phyloP scores from a whole-genome alignment of 345 rosid species.

The Aethionema arabicum region DNA sequence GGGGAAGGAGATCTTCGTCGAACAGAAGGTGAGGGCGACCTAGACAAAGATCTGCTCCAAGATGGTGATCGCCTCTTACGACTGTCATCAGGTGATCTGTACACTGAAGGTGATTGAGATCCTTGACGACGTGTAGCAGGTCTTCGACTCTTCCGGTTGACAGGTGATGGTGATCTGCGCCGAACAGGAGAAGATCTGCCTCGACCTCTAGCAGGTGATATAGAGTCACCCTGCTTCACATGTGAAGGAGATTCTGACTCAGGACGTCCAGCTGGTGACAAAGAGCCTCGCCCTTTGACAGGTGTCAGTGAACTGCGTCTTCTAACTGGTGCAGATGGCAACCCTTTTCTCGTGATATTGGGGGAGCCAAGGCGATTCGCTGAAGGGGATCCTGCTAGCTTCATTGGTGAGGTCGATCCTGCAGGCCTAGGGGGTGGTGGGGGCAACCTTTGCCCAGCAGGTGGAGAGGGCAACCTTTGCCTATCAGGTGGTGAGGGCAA shows the following conservation, averaged over 20 bases:
- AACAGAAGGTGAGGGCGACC: constrained; percentile 49
- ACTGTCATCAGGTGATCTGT: constrained; percentile 40
- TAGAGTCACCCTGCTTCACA: constrained; percentile 35
- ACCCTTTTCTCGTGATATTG: constrained; percentile 19
- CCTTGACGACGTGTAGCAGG: constrained; percentile 30
- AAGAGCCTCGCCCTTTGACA: constrained; percentile 39
- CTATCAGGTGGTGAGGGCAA: constrained; percentile 15
- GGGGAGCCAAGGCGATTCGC: constrained; percentile 39
- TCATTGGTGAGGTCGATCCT: constrained; percentile 41
- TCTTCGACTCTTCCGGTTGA: constrained; percentile 35
- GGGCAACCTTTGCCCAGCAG: neutral
- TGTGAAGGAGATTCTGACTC: constrained; percentile 34
- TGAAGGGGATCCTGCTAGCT: constrained; percentile 18
- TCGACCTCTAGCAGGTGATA: constrained; percentile 37
- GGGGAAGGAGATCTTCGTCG: constrained; percentile 48
- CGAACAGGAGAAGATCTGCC: constrained; percentile 37
- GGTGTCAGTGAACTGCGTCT: constrained; percentile 38
- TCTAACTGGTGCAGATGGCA: constrained; percentile 38
- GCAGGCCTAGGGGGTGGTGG: constrained; percentile 28
- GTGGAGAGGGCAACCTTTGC: constrained; percentile 13
- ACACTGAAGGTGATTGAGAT: constrained; percentile 37
- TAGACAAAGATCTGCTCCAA: constrained; percentile 43
- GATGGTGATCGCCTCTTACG: constrained; percentile 46
- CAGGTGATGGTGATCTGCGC: constrained; percentile 41
- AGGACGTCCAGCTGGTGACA: constrained; percentile 28